These are phyloP conservation scores for Leccinum pellstonianum DNA, from an alignment of 768 basidiomycete species.

Conservation along the genomic window DNA sequence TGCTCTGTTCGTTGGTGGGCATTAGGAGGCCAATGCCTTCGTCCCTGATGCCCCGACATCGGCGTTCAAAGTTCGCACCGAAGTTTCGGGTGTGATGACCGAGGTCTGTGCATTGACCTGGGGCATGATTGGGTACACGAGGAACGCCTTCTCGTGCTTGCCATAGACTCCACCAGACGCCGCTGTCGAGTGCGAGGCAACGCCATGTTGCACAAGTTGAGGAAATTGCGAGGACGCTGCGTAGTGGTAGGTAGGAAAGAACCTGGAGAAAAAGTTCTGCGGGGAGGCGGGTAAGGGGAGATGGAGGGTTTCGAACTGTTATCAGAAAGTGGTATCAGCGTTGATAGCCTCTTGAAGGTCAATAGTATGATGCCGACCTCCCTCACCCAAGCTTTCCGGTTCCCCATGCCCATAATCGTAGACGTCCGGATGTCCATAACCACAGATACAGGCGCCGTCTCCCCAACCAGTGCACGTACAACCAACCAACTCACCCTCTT, in stretches of 20 bases:
- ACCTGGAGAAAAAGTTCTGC: constrained; percentile 76
- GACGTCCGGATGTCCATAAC: constrained; percentile 28
- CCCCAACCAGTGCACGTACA: constrained; percentile 31
- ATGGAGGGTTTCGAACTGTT: constrained; percentile 28
- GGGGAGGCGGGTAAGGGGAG: constrained; percentile 63
- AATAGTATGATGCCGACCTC: constrained; percentile 20
- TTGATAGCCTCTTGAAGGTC: background rate
- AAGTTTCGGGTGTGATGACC: constrained; percentile 19
- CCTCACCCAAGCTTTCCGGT: constrained; percentile 15
- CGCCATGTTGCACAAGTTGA: constrained; percentile 63
- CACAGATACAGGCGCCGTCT: constrained; percentile 29
- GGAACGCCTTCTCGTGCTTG: constrained; percentile 32
- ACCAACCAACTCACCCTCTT: constrained; percentile 79
- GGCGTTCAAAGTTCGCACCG: constrained; percentile 24
- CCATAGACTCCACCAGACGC: constrained; percentile 78
- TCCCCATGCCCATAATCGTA: constrained; percentile 19
- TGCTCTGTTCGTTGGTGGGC: constrained; percentile 26
- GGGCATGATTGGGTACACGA: constrained; percentile 22
- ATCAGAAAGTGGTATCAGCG: constrained; percentile 6
- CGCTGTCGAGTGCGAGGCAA: constrained; percentile 64
- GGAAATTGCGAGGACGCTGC: constrained; percentile 48
- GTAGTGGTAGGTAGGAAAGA: constrained; percentile 60
- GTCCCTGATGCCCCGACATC: constrained; percentile 27
- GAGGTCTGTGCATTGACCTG: constrained; percentile 12
- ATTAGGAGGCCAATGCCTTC: constrained; percentile 33